A percentile compares a stretch with the other conserved stretches of the same genome.
These are phyloP conservation scores for Teratosphaeria pseudoeucalypti DNA, from an alignment of 2,329 filamentous ascomycete genomes.

Conservation along the genomic window DNA sequence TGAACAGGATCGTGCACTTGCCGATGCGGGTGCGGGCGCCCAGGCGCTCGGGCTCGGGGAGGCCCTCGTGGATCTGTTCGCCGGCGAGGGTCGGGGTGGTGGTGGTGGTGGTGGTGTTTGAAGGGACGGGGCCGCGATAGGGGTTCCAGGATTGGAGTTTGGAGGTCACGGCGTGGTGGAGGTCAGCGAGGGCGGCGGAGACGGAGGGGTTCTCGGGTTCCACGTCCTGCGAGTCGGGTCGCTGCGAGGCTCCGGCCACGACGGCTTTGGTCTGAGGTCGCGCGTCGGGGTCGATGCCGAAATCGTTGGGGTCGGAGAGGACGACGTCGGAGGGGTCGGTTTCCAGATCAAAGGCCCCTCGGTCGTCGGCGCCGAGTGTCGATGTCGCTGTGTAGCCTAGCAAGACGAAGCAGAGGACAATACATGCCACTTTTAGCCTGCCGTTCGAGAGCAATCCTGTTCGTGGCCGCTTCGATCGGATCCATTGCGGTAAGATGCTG, in stretches of 20 bases:
- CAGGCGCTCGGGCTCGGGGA: slow-evolving; percentile 18
- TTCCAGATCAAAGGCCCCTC: slow-evolving; percentile 3
- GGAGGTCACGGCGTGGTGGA: slow-evolving; percentile 23
- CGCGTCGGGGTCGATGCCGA: slow-evolving; percentile 2
- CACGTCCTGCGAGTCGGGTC: slow-evolving; percentile 1
- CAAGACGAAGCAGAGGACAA: slow-evolving; percentile 17
- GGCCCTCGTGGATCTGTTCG: slow-evolving; percentile 16
- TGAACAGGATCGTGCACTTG: slow-evolving; percentile 32
- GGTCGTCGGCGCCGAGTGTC: slow-evolving; percentile 11
- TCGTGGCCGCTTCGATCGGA: slow-evolving; percentile 11
- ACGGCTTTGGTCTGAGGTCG: slow-evolving; percentile 8
- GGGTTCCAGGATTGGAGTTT: slow-evolving; percentile 23
- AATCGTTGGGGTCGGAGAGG: slow-evolving; percentile 16
- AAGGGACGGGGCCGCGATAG: slow-evolving; percentile 5
- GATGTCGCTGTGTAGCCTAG: slow-evolving; percentile 24
- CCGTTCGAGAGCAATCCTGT: slow-evolving; percentile 10
- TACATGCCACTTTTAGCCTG: slow-evolving; percentile 14
- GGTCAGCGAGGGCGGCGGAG: slow-evolving; percentile 23
- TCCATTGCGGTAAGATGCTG: slow-evolving; percentile 19
- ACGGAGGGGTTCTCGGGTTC: slow-evolving; percentile 15
- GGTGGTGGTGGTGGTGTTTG: background rate
- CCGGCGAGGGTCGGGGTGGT: slow-evolving; percentile 2
- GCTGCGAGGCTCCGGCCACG: slow-evolving; percentile 9
- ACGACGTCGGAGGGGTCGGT: slow-evolving; percentile 10
- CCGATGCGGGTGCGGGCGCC: slow-evolving; percentile 26